Evolutionary conservation across 257 asterid genomes (phyloP), one percentile per base, ranked within the genome.

Genomic region (Lantana camara): DNA sequence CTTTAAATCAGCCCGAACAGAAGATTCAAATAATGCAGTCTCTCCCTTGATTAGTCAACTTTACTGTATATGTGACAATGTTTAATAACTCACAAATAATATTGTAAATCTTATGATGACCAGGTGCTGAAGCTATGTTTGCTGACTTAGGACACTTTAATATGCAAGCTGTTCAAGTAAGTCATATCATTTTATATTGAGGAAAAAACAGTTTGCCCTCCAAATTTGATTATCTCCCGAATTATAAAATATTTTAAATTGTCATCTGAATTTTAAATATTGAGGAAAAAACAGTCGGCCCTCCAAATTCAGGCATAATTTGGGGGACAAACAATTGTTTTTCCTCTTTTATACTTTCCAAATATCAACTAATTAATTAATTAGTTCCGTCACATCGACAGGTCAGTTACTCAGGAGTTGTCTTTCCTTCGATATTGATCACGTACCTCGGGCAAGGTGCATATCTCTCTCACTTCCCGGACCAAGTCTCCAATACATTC

Each of bases 61-160:
- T 30, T 30, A 30, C 35, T 30, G 7, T 30, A 30, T 30, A 30
- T 30, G 35, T 30, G 35, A 30, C 7, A 2, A 30, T 12, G 6
- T 20, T 13, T 19, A 3, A 29, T 7, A 66, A 56, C 9, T 32
- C 12, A n/a, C 7, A 30, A 14, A 27, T 22, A 16, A 21, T 51
- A 35, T 35, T 35, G 11, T 35, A 4, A 35, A 22, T 17, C 49
- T 24, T 66, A 35, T 35, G 24, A 17, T 53, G n/a, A n/a, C n/a
- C 71, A 85, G 96, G 96, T 30, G 63, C 95, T 0, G 96, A 89
- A 60, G 96, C 96, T 63, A 86, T 89, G 92, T 89, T 89, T 66
- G 96, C 95, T 6, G 96, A 89, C 72, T 75, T 89, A 19, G 95
- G 96, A 20, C 95, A 89, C 69, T 89, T 89, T 49, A 85, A 64